Conservation (phyloP, 352 stramenopile species). For the Phytopythium sindhum region DNA sequence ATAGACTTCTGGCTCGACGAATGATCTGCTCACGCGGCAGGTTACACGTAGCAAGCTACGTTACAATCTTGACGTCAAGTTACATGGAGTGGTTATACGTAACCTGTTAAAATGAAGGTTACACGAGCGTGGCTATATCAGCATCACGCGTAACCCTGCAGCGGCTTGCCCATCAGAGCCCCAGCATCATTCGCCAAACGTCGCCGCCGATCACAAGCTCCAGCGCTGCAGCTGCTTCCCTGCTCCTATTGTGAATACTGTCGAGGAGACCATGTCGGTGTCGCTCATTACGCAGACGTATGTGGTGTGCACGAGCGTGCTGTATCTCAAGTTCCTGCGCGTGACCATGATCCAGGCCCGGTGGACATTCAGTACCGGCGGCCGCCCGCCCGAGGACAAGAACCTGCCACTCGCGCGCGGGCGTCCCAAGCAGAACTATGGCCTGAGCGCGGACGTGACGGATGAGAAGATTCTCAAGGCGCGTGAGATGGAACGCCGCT, state of each 20-base stretch:
- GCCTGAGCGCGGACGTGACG: slow-evolving; percentile 21
- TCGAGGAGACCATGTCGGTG: slow-evolving; percentile 1
- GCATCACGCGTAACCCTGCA: slow-evolving; percentile 1
- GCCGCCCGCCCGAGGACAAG: slow-evolving; percentile 51
- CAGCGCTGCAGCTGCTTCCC: neutral
- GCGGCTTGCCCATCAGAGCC: neutral
- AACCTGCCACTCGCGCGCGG: slow-evolving; percentile 26
- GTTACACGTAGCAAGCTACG: neutral
- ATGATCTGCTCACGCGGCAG: neutral
- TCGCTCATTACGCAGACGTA: slow-evolving; percentile 12
- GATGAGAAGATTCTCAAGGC: slow-evolving; percentile 30
- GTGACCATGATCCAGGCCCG: slow-evolving; percentile 43
- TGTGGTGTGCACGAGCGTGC: slow-evolving; percentile 27
- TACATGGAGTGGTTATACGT: neutral
- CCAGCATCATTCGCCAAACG: slow-evolving; percentile 1
- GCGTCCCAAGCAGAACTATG: slow-evolving; percentile 35
- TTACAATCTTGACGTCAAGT: neutral
- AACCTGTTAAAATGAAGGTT: neutral
- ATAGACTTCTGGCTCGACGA: neutral
- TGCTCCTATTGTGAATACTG: no score
- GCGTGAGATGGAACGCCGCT: slow-evolving; percentile 34
- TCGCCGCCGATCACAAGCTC: neutral
- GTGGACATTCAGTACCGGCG: slow-evolving; percentile 48
- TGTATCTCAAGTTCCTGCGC: slow-evolving; percentile 66
- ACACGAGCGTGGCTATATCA: neutral